Base-by-base conservation (phyloP, 441 rosid species). In the Manihot esculenta region DNA sequence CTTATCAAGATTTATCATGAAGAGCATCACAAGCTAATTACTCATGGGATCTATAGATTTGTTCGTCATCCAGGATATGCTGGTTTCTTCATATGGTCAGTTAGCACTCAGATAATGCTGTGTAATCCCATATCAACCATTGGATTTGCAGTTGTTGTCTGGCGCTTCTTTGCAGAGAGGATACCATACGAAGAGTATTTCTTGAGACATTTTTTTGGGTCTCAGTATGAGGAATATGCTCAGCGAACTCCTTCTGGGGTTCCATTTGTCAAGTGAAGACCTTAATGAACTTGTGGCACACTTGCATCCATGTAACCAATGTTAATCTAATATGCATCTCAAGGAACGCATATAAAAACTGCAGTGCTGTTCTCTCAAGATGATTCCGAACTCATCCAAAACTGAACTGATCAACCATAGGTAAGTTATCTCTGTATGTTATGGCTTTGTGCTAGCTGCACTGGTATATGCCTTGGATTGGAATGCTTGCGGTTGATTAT, bases 41-140 rank as follows among this genome's bases (percentile, higher is more conserved):
- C 94, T 68, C 78, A 80, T 9, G 96, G 97, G 58, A 80, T 93
- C 62, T 88, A 87, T 70, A 71, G 82, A 10, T 67, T 80, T 18
- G 69, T 86, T 56, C 96, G 93, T 15, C 96, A 91, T 84, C 97
- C 98, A 0, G 84, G 96, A 56, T 92, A 92, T 69, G 78, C 82
- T 18, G 92, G 93, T 71, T 93, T 90, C 76, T 80, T 89, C 79
- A 75, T 89, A 72, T 91, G 94, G 93, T 86, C 93, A 1, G 89
- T 87, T 10, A 95, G 93, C 24, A 87, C 91, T 56, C 97, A 90
- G 78, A 82, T 88, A 69, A 89, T 94, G 96, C 75, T 94, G 44
- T 94, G 97, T 68, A 90, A 92, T 81, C 95, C 97, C 6, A 5
- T 89, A 50, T 87, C 97, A 1, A 78, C 85, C 0, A 67, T 77